Percentiles rank a stretch among this genome's conserved stretches.
Conservation (phyloP, 176 grass and related monocot genomes). For the Rhynchospora tenuis region DNA sequence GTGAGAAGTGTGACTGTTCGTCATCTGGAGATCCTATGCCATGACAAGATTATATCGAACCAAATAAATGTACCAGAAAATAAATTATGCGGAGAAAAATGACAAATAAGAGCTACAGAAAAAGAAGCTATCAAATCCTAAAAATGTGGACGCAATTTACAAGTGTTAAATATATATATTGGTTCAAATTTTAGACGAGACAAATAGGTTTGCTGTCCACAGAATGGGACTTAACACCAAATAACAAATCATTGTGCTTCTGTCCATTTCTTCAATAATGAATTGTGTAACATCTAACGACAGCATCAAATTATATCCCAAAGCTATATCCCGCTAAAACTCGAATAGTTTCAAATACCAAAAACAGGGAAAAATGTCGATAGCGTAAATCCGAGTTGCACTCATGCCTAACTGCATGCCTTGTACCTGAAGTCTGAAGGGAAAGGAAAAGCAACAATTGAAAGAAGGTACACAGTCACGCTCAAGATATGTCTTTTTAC, state of each 20-base stretch:
- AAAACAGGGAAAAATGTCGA: not conserved
- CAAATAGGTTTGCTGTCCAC: not conserved
- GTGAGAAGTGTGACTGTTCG: too few relatives aligned
- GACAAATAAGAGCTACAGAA: not conserved
- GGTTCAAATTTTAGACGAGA: not conserved
- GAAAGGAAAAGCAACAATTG: not conserved
- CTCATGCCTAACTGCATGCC: not conserved
- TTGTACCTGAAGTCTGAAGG: conserved; percentile 1
- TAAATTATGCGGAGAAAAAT: not conserved
- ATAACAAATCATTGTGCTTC: not conserved
- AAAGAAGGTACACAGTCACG: not conserved
- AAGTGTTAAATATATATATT: not conserved
- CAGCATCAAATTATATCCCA: not conserved
- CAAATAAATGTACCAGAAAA: not conserved
- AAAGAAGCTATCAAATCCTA: not conserved
- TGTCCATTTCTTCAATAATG: not conserved
- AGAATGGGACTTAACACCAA: not conserved
- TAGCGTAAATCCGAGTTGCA: not conserved
- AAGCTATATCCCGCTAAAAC: not conserved
- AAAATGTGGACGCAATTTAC: not conserved
- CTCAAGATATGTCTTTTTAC: not conserved
- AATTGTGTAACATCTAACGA: not conserved
- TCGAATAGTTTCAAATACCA: not conserved
- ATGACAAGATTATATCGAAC: too few relatives aligned
- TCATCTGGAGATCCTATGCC: too few relatives aligned